Conservation (phyloP, 176 grass and related monocot species). For the Eremochloa ophiuroides region DNA sequence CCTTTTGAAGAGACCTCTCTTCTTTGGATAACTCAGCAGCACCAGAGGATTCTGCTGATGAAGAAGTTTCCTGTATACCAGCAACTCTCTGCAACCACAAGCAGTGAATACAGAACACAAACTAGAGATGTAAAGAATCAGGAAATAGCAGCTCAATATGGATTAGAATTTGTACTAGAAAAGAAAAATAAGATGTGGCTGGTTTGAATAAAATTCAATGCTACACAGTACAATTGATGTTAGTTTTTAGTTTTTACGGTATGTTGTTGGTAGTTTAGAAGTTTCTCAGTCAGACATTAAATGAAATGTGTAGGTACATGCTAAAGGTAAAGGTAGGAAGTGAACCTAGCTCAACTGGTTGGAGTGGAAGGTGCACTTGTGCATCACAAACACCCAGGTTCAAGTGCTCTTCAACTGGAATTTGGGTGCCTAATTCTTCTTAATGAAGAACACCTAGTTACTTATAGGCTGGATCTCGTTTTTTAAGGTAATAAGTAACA, state of each 20-base stretch:
- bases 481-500: background rate
- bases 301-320: background rate
- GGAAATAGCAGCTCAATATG: background rate
- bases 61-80: constrained; percentile 41
- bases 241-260: background rate
- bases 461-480: background rate
- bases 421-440: background rate
- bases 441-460: background rate
- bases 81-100: constrained; percentile 47
- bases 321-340: background rate
- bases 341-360: background rate
- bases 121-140: background rate
- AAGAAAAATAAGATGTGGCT: constrained; percentile 10
- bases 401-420: background rate
- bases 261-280: background rate
- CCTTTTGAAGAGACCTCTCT: constrained; percentile 60
- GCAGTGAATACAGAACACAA: constrained; percentile 25
- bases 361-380: background rate
- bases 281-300: background rate
- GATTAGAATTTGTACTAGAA: background rate
- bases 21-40: constrained; percentile 33
- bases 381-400: background rate
- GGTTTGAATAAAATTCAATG: constrained; percentile 1
- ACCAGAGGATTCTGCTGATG: constrained; percentile 29
- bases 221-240: background rate